Evolutionary conservation across 2,329 filamentous ascomycete genomes (phyloP).

Genomic region (Fusarium xylarioides): DNA sequence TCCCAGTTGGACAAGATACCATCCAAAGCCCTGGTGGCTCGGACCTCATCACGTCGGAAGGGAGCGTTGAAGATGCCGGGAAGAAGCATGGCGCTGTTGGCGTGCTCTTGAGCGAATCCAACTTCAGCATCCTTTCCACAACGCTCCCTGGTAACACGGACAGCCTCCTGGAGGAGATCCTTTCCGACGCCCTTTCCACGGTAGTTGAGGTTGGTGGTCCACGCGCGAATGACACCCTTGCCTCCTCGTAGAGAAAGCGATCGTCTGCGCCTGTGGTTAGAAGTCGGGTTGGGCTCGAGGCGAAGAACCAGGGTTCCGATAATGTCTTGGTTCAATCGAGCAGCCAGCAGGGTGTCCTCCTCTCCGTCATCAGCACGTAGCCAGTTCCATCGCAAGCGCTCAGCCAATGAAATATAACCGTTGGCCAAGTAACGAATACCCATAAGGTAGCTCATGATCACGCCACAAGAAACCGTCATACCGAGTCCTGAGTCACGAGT

Average conservation of each 20-base stretch:
- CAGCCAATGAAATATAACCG: conserved; percentile 71
- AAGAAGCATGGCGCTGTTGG: conserved; percentile 73
- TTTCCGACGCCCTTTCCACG: conserved; percentile 76
- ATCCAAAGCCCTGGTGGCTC: conserved; percentile 63
- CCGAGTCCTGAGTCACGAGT: conserved; percentile 62
- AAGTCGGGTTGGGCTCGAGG: conserved; percentile 59
- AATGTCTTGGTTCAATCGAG: conserved; percentile 72
- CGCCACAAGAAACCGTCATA: conserved; percentile 66
- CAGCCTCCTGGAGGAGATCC: conserved; percentile 77
- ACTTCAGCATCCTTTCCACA: conserved; percentile 74
- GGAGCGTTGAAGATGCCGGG: conserved; percentile 69
- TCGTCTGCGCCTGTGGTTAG: conserved; percentile 47
- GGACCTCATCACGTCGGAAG: conserved; percentile 67
- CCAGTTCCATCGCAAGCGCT: conserved; percentile 70
- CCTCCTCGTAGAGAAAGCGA: conserved; percentile 62
- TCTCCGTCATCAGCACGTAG: conserved; percentile 55
- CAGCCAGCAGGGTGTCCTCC: conserved; percentile 69
- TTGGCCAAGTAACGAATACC: conserved; percentile 67
- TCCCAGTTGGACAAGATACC: conserved; percentile 61
- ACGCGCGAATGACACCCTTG: conserved; percentile 78
- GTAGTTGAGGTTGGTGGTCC: conserved; percentile 79
- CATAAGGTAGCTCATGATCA: conserved; percentile 71
- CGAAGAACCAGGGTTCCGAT: conserved; percentile 77
- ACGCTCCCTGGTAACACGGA: conserved; percentile 71
- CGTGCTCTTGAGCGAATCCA: conserved; percentile 80